Base-by-base conservation (phyloP, 2,329 filamentous ascomycete species). In the Sporothrix luriei region DNA sequence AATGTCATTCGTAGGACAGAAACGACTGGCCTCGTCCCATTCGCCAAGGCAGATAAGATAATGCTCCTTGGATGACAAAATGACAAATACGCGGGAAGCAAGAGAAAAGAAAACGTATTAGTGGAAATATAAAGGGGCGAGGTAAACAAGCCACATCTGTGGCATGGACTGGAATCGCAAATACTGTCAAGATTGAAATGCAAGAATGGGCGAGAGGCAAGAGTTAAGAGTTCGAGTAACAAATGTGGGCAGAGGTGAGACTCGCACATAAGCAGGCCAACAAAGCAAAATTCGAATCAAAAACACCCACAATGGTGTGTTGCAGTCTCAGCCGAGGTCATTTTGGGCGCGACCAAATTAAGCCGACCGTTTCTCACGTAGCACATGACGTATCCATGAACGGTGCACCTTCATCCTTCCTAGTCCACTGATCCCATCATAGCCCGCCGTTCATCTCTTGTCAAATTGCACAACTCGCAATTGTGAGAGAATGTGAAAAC, bases 301-400 rank as follows among this genome's bases (percentile, higher is more conserved):
- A 33, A 13, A 40, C n/a, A 43, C 33, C 33, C 55, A n/a, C 29
- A 14, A 13, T 11, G 33, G 11, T 38, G 26, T 19, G n/a, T 13
- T 55, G 43, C 66, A 68, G 62, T 68, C 66, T 62, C 26, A 68
- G 46, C 29, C 40, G 40, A 48, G 43, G 4, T n/a, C n/a, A n/a
- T 4, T 16, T 24, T 68, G 54, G 64, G 49, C 29, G 46, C 33
- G 64, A 46, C 13, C 29, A 16, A n/a, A 38, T 46, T 55, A 46
- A 62, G 40, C 14, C 51, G 61, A 26, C 38, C 33, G n/a, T 43
- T 14, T 55, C 21, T 43, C 65, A n/a, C 46, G 49, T 66, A 19
- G n/a, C 38, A 52, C 64, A 46, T 67, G 19, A 16, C 29, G 29
- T 51, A 51, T 65, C 26, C 7, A n/a, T 51, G 16, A 6, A 51